Conservation (phyloP, 306 rosid species). For the Abrus pulchellus region DNA sequence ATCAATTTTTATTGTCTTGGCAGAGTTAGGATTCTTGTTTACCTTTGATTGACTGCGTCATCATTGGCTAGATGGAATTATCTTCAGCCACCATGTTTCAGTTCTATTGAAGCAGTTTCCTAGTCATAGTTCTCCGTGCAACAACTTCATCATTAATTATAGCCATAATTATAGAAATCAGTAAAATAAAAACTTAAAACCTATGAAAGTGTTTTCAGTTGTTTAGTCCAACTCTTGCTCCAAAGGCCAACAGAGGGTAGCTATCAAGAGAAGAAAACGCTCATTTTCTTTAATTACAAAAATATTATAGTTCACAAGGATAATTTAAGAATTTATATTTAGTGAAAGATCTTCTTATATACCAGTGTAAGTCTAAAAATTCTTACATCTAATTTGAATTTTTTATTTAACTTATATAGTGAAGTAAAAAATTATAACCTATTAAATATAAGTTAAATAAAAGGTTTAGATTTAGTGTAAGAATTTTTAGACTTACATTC, state of each 20-base stretch:
- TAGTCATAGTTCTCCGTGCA: neutral
- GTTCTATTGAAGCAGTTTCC: neutral
- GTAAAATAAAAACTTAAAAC: neutral
- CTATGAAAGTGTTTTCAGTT: neutral
- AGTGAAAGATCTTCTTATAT: too few species aligned
- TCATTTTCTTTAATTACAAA: neutral
- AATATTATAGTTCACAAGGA: neutral
- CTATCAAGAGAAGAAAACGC: neutral
- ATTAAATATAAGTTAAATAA: too few species aligned
- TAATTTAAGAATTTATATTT: neutral
- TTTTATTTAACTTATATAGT: too few species aligned
- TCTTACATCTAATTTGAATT: too few species aligned
- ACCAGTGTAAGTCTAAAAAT: too few species aligned
- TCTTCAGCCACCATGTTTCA: neutral
- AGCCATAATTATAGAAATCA: neutral
- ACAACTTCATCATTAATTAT: neutral
- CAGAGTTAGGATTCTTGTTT: neutral
- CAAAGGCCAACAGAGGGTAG: conserved; percentile 7
- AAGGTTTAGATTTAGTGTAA: too few species aligned
- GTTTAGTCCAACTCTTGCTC: conserved; percentile 8
- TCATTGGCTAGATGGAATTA: conserved; percentile 5
- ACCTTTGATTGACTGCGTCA: neutral
- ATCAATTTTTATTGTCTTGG: neutral
- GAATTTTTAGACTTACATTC: too few species aligned
- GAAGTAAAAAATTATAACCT: too few species aligned